Conservation (phyloP, 2,329 filamentous ascomycete species). For the Trichoderma semiorbis region DNA sequence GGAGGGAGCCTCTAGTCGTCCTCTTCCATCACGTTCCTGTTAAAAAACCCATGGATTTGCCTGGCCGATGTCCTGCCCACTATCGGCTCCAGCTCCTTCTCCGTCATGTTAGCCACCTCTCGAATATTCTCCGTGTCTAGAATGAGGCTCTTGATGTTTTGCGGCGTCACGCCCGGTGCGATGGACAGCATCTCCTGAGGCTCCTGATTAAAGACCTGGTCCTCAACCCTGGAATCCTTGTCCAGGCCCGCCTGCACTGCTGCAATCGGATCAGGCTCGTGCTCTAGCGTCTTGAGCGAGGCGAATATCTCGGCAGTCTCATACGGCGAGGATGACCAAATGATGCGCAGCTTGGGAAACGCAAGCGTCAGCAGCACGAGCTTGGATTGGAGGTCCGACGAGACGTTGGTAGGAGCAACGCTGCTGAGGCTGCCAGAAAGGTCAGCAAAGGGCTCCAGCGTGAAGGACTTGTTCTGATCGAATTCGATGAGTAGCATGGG, state of each 20-base stretch:
- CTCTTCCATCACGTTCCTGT: slow-evolving; percentile 56
- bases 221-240: slow-evolving; percentile 53
- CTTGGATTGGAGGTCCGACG: slow-evolving; percentile 82
- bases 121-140: slow-evolving; percentile 70
- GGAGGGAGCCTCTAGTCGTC: slow-evolving; percentile 25
- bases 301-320: slow-evolving; percentile 98
- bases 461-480: slow-evolving; percentile 95
- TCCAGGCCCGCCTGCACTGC: slow-evolving; percentile 78
- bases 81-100: slow-evolving; percentile 66
- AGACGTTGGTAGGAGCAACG: slow-evolving; percentile 54
- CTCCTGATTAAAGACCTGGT: slow-evolving; percentile 74
- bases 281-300: slow-evolving; percentile 82
- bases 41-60: slow-evolving; percentile 80
- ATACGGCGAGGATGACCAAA: slow-evolving; percentile 91
- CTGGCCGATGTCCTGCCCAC: slow-evolving; percentile 75
- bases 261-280: slow-evolving; percentile 84
- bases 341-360: slow-evolving; percentile 83
- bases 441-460: slow-evolving; percentile 76
- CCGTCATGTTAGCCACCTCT: slow-evolving; percentile 83
- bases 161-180: slow-evolving; percentile 79
- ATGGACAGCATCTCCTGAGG: slow-evolving; percentile 86
- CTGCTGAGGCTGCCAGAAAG: slow-evolving; percentile 59
- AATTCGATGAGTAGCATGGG: slow-evolving; percentile 97
- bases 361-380: slow-evolving; percentile 88
- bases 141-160: slow-evolving; percentile 70